Evolutionary conservation across 2,329 filamentous ascomycete genomes (phyloP), one percentile per base, ranked within the genome.

Genomic region (Neophaeococcomyces aloes): DNA sequence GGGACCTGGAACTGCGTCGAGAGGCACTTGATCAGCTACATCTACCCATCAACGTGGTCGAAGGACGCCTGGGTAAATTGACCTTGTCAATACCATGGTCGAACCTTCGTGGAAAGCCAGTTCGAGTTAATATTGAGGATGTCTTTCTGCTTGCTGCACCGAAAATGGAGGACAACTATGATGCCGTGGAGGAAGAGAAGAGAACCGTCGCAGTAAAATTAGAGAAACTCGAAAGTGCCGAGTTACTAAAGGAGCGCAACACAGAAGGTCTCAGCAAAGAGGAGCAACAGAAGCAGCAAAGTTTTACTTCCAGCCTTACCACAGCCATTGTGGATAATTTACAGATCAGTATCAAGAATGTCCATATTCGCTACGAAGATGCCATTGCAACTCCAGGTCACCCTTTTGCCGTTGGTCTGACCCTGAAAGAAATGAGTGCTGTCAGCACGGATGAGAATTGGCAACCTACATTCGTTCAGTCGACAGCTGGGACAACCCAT

Each of bases 291-390:
- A 94, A 94, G 67, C 95, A 85, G 61, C 89, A 98, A 69, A 95
- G 86, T 64, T 98, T 99, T 59, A 95, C 88, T 3, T 82, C 94
- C 56, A 96, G 88, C 61, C 66, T 99, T 54, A 81, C 89, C 37
- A 94, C 89, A 29, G 94, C 94, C 56, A 94, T 99, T 58, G 86
- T 96, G 59, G 91, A 98, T 71, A 99, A 99, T 59, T 72, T 99
- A 31, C 91, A 99, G 64, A 86, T 98, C 56, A 91, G 84, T 18
- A 81, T 99, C 64, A 96, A 94, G 71, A 98, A 96, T 61, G 94
- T 99, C 48, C 91, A 99, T 62, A 78, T 98, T 51, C 85, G 91
- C 56, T 99, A 98, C 65, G 91, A 99, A 65, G 91, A 99, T 65
- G 88, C 89, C 11, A 86, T 98, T 56, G 93, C 91, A 15, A 85